phyloP scores from a whole-genome alignment of 306 rosid genomes.

The Senna tora region DNA sequence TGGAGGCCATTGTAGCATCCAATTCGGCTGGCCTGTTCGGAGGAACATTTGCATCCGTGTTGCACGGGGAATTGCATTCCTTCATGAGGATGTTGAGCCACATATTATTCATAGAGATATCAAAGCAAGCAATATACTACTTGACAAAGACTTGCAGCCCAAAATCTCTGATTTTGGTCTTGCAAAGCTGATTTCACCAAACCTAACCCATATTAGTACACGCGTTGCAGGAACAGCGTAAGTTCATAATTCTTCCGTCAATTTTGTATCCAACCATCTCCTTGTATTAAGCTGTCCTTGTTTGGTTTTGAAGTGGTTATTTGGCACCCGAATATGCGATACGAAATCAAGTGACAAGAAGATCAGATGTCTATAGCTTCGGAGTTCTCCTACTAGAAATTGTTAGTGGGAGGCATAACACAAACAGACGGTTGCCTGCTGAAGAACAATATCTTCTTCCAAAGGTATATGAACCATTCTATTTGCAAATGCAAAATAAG shows the following conservation, averaged over 20 bases:
- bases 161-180: slow-evolving; percentile 89
- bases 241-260: slow-evolving; percentile 38
- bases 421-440: slow-evolving; percentile 63
- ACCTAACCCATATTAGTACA: slow-evolving; percentile 77
- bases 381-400: slow-evolving; percentile 80
- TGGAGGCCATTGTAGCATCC: slow-evolving; percentile 53
- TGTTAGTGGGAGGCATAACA: slow-evolving; percentile 79
- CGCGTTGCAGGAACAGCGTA: slow-evolving; percentile 83
- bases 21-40: slow-evolving; percentile 61
- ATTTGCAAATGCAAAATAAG: slow-evolving; percentile 20
- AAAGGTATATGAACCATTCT: slow-evolving; percentile 57
- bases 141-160: slow-evolving; percentile 60
- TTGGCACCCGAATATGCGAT: slow-evolving; percentile 89
- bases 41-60: slow-evolving; percentile 66
- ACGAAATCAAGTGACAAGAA: slow-evolving; percentile 83
- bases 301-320: slow-evolving; percentile 67
- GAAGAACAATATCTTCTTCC: slow-evolving; percentile 74
- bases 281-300: neutral
- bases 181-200: slow-evolving; percentile 71
- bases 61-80: slow-evolving; percentile 69
- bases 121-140: slow-evolving; percentile 80
- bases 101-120: slow-evolving; percentile 84
- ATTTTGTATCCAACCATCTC: slow-evolving; percentile 1
- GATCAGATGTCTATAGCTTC: slow-evolving; percentile 82
- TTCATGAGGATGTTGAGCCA: slow-evolving; percentile 69